Conservation (phyloP, 257 asterid species). For the Parsonsia alboflavescens region DNA sequence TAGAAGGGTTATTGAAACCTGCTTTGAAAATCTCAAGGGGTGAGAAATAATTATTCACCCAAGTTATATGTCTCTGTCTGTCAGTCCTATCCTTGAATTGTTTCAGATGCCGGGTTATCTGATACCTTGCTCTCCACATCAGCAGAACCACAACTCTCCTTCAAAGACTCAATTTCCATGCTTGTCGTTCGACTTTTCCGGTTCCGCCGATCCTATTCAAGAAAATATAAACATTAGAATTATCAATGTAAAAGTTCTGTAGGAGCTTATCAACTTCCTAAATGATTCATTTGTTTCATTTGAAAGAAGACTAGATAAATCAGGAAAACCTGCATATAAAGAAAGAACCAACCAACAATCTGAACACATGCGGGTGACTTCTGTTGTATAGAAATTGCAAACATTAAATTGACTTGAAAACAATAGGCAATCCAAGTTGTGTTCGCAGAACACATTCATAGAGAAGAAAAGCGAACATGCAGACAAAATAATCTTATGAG, state of each 20-base stretch:
- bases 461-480: not conserved
- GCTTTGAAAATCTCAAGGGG: slow-evolving; percentile 22
- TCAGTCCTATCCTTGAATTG: slow-evolving; percentile 39
- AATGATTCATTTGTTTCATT: not conserved
- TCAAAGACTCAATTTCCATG: slow-evolving; percentile 63
- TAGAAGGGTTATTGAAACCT: slow-evolving; percentile 24
- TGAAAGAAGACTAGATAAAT: not conserved
- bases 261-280: not conserved
- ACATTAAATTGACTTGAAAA: too few relatives aligned
- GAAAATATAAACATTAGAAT: not conserved
- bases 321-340: not conserved
- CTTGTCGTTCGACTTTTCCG: slow-evolving; percentile 61
- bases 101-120: slow-evolving; percentile 43
- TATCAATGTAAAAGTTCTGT: not conserved
- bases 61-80: slow-evolving; percentile 24
- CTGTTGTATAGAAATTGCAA: not conserved
- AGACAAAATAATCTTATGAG: not conserved
- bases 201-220: slow-evolving; percentile 64
- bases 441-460: not conserved
- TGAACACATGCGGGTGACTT: not conserved
- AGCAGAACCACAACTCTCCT: slow-evolving; percentile 45
- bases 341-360: not conserved
- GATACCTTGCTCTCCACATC: slow-evolving; percentile 44
- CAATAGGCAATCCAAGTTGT: not conserved
- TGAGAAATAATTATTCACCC: slow-evolving; percentile 25